Conservation (phyloP, 345 rosid genomes). For the Hibiscus trionum region DNA sequence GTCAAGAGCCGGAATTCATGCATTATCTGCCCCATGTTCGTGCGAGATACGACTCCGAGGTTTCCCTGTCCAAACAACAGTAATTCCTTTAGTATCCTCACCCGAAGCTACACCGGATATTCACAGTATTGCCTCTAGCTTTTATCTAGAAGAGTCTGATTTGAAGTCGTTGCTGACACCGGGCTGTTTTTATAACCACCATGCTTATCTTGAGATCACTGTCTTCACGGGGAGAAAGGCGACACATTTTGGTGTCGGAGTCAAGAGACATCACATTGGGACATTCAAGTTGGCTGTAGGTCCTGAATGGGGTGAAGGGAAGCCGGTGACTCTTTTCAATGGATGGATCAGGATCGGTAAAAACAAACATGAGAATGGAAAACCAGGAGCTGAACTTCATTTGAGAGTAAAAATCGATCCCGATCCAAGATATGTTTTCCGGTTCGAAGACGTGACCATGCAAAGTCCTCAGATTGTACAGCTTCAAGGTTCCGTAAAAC, state of each 20-base stretch:
- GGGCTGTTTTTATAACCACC: constrained; percentile 66
- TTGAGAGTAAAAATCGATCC: constrained; percentile 84
- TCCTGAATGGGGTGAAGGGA: constrained; percentile 87
- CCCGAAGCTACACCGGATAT: constrained; percentile 66
- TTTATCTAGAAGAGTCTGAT: constrained; percentile 87
- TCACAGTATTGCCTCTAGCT: constrained; percentile 67
- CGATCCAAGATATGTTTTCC: constrained; percentile 88
- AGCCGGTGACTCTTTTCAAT: constrained; percentile 57
- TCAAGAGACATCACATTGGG: constrained; percentile 75
- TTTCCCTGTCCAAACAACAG: constrained; percentile 72
- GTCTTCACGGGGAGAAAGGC: constrained; percentile 64
- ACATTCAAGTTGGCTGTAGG: constrained; percentile 70
- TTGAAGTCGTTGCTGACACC: constrained; percentile 65
- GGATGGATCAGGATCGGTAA: constrained; percentile 91
- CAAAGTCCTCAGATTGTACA: constrained; percentile 92
- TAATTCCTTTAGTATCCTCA: constrained; percentile 62
- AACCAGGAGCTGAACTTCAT: constrained; percentile 75
- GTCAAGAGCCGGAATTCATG: constrained; percentile 37
- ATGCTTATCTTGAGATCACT: constrained; percentile 57
- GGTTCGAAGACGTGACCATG: constrained; percentile 75
- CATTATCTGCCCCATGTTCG: constrained; percentile 22
- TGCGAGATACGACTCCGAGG: no score
- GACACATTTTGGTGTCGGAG: constrained; percentile 64
- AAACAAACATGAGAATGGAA: constrained; percentile 52
- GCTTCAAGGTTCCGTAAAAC: constrained; percentile 83